These are phyloP conservation scores for Hirsutella minnesotensis DNA, from an alignment of 2,329 filamentous ascomycete species.

Conservation along the genomic window DNA sequence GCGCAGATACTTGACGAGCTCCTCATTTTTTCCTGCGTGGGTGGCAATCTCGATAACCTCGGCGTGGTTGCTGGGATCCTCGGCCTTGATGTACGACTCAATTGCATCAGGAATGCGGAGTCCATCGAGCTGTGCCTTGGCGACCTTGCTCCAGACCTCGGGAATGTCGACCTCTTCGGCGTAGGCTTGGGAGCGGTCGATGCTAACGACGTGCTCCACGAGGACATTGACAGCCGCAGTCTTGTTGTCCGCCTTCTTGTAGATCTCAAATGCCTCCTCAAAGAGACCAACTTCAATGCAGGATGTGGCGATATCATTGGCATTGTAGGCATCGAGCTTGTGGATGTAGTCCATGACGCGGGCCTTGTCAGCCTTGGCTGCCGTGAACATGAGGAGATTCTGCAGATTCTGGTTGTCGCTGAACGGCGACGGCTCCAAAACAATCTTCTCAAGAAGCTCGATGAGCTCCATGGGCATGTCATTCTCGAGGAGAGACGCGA, in stretches of 20 bases:
- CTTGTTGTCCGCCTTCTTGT: conserved; percentile 94
- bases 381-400: conserved; percentile 91
- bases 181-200: conserved; percentile 91
- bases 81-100: conserved; percentile 92
- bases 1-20: conserved; percentile 88
- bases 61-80: conserved; percentile 82
- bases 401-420: conserved; percentile 95
- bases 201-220: conserved; percentile 93
- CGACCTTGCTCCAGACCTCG: conserved; percentile 96
- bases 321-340: conserved; percentile 75
- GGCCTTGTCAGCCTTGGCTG: conserved; percentile 90
- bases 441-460: conserved; percentile 96
- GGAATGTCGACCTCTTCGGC: conserved; percentile 89
- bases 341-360: conserved; percentile 96
- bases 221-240: conserved; percentile 79
- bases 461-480: conserved; percentile 92
- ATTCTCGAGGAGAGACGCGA: conserved; percentile 81
- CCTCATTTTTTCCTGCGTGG: conserved; percentile 93
- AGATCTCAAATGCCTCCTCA: conserved; percentile 96
- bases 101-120: conserved; percentile 86
- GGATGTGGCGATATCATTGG: conserved; percentile 83
- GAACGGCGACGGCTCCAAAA: conserved; percentile 97
- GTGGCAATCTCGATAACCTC: conserved; percentile 96
- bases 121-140: conserved; percentile 93
- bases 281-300: conserved; percentile 91